Conservation (phyloP, 1,139 yeast genomes). For the Pichia sp. region DNA sequence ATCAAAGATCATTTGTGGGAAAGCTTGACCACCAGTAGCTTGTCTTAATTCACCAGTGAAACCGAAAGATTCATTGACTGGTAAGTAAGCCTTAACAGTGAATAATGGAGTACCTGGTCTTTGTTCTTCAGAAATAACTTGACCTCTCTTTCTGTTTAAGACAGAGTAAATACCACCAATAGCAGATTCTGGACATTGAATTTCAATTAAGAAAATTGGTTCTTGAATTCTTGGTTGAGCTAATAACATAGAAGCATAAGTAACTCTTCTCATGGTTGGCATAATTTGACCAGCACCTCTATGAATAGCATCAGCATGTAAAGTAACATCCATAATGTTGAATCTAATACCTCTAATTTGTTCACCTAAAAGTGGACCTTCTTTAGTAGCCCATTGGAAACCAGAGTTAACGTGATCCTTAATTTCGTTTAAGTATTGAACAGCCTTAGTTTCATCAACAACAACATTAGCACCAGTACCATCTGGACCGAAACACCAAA, state of each 20-base stretch:
- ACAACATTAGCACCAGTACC: slow-evolving; percentile 98
- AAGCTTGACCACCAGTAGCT: slow-evolving; percentile 99
- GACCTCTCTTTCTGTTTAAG: slow-evolving; percentile 99
- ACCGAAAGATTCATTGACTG: slow-evolving; percentile 99
- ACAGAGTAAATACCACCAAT: slow-evolving; percentile 99
- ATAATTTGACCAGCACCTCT: slow-evolving; percentile 99
- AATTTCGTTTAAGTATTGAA: slow-evolving; percentile 97
- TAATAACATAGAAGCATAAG: slow-evolving; percentile 95
- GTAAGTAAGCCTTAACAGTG: slow-evolving; percentile 98
- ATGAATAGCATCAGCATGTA: slow-evolving; percentile 99
- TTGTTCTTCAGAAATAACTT: slow-evolving; percentile 97
- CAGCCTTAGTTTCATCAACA: slow-evolving; percentile 99
- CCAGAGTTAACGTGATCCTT: slow-evolving; percentile 99
- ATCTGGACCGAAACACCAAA: slow-evolving; percentile 99
- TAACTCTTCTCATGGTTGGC: slow-evolving; percentile 99
- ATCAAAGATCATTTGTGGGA: slow-evolving; percentile 99
- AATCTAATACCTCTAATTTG: slow-evolving; percentile 91
- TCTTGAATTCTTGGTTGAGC: slow-evolving; percentile 99
- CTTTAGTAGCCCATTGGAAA: slow-evolving; percentile 99
- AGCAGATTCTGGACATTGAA: slow-evolving; percentile 99
- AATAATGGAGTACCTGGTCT: slow-evolving; percentile 99
- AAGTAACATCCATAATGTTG: slow-evolving; percentile 98
- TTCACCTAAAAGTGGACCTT: slow-evolving; percentile 99
- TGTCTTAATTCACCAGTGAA: slow-evolving; percentile 99
- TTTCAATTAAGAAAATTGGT: slow-evolving; percentile 98